phyloP scores from a whole-genome alignment of 164 flowering plant genomes.

The Berberis thunbergii region DNA sequence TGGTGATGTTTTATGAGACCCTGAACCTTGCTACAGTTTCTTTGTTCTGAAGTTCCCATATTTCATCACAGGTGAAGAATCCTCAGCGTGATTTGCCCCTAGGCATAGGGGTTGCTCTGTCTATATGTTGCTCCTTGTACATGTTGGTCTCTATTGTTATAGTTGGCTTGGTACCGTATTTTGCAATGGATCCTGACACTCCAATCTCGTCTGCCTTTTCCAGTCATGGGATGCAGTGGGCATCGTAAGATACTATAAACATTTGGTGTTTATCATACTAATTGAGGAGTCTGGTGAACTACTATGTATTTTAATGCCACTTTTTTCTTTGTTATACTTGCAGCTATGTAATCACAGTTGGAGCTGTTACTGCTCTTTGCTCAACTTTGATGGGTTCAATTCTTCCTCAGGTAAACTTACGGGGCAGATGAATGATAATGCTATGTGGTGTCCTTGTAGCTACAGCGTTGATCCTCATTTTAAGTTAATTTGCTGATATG shows the following conservation, averaged over 20 bases:
- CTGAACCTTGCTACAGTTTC: too few relatives aligned
- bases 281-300: not conserved
- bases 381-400: slow-evolving; percentile 89
- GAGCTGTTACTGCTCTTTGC: slow-evolving; percentile 87
- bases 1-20: too few relatives aligned
- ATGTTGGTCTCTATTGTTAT: slow-evolving; percentile 90
- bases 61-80: slow-evolving; percentile 58
- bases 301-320: not conserved
- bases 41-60: too few relatives aligned
- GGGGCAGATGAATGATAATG: not conserved
- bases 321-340: slow-evolving; percentile 6
- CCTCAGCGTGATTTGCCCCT: slow-evolving; percentile 93
- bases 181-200: slow-evolving; percentile 91
- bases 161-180: slow-evolving; percentile 95
- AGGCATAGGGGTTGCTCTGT: slow-evolving; percentile 73
- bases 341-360: slow-evolving; percentile 73
- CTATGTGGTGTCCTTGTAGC: not conserved
- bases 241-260: slow-evolving; percentile 55
- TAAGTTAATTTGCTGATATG: too few relatives aligned
- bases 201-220: slow-evolving; percentile 98
- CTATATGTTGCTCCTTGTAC: slow-evolving; percentile 73
- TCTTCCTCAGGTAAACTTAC: slow-evolving; percentile 77
- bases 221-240: slow-evolving; percentile 93
- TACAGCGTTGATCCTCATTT: not conserved
- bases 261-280: not conserved